phyloP scores from a whole-genome alignment of 2,329 filamentous ascomycete species.

The Sphaerulina vaccinii region DNA sequence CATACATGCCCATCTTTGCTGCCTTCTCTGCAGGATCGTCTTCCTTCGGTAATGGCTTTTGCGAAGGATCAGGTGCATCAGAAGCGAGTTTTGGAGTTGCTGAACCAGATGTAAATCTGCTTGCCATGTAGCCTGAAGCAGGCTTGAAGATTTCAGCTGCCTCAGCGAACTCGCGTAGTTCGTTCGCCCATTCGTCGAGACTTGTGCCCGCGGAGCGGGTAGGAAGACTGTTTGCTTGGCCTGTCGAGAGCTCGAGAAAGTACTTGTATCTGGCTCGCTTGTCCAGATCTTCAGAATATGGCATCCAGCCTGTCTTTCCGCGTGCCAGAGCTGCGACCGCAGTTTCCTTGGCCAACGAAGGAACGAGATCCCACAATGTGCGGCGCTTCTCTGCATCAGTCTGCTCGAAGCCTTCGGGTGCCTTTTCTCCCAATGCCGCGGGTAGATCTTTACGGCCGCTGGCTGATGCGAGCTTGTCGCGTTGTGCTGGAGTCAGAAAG shows the following conservation, averaged over 20 bases:
- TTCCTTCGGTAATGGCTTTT: conserved; percentile 50
- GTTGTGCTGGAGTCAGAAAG: conserved; percentile 74
- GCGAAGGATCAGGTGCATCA: conserved; percentile 29
- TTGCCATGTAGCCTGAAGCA: conserved; percentile 88
- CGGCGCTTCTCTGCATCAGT: conserved; percentile 63
- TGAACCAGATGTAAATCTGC: conserved; percentile 77
- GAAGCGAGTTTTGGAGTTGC: conserved; percentile 39
- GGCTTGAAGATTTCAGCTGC: conserved; percentile 83
- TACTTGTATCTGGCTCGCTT: conserved; percentile 79
- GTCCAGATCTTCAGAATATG: conserved; percentile 76
- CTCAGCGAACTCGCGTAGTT: conserved; percentile 74
- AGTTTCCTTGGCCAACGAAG: conserved; percentile 42
- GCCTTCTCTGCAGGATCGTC: conserved; percentile 81
- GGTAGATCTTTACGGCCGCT: conserved; percentile 78
- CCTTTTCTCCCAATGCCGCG: conserved; percentile 69
- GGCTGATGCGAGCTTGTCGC: conserved; percentile 71
- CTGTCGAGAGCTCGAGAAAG: conserved; percentile 77
- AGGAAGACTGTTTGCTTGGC: conserved; percentile 59
- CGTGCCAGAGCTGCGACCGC: conserved; percentile 50
- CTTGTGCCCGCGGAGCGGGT: conserved; percentile 52
- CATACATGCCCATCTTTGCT: conserved; percentile 89
- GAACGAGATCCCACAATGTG: conserved; percentile 51
- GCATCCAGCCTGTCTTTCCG: conserved; percentile 65
- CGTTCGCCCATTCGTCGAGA: conserved; percentile 73
- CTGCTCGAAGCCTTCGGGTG: conserved; percentile 61